Base-by-base conservation (phyloP, 148 eudicot species). In the Dysphania ambrosioides region DNA sequence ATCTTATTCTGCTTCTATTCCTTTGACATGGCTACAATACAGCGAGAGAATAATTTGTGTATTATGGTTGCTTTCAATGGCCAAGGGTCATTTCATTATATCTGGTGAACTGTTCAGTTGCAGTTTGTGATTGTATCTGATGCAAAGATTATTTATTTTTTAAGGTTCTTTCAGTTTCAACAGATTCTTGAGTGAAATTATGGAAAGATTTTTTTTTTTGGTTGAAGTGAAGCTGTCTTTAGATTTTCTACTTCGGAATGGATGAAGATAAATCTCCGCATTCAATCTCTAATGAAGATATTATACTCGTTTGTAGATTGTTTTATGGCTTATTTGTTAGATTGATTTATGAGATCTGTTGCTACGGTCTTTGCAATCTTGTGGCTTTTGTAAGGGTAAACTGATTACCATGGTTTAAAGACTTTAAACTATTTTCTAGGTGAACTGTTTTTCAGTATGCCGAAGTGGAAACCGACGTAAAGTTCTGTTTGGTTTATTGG, bases 221-320 rank as follows among this genome's bases (percentile, higher is more conserved):
- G 62, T 64, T 19, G 32, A 77, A 55, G 7, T 72, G 57, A 56
- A 57, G 66, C 49, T 27, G 2, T 65, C 44, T n/a, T 67, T 38
- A 26, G 35, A 59, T 59, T 34, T 58, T 73, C 40, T 73, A 73
- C 66, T 24, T 31, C 65, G 35, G 31, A 36, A 62, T 40, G 56
- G 32, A 42, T 53, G 63, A 56, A 36, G 55, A 60, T 6, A 75
- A 47, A 66, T 29, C 57, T 66, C 23, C 30, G 67, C 57, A 76
- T 53, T 56, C 56, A 40, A 30, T 65, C 73, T 64, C 36, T 29
- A 78, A 78, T 78, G 73, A 78, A 59, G 47, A 72, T 68, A 13
- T 19, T 19, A 24, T 30, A 47, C 12, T 27, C 29, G 65, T 29
- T 40, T 24, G 71, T 26, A 24, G 10, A 42, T 38, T 38, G 10